phyloP scores from a whole-genome alignment of 805 yeast genomes.

The Zygotorulaspora danielsina region DNA sequence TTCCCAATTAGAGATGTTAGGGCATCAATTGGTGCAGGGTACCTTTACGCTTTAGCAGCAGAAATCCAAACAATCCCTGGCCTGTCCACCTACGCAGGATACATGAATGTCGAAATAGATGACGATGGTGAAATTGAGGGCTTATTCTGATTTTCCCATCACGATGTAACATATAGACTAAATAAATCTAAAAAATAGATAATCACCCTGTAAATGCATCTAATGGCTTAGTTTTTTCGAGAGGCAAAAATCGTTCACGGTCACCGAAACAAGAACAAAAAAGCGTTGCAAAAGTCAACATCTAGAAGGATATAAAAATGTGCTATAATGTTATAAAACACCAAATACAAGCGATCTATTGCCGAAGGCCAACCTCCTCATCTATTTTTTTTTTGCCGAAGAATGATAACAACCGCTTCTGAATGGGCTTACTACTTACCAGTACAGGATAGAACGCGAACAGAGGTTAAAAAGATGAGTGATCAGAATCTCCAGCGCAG shows the following conservation, averaged over 20 bases:
- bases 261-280: too few species aligned
- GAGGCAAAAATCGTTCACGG: too few species aligned
- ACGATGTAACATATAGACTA: not conserved
- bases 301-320: too few species aligned
- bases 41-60: conserved; percentile 92
- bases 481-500: conserved; percentile 5
- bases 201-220: too few species aligned
- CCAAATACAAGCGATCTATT: too few species aligned
- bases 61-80: conserved; percentile 98
- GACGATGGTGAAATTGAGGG: conserved; percentile 92
- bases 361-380: too few species aligned
- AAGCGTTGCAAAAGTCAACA: too few species aligned
- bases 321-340: too few species aligned
- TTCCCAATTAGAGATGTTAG: conserved; percentile 94
- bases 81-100: conserved; percentile 91
- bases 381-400: too few species aligned
- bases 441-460: not conserved
- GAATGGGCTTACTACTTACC: conserved; percentile 10
- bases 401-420: conserved; percentile 10
- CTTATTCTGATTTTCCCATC: conserved; percentile 49
- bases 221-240: too few species aligned
- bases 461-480: not conserved
- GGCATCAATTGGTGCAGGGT: conserved; percentile 95
- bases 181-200: too few species aligned
- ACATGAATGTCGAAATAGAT: conserved; percentile 93